Conservation (phyloP, 164 flowering plant species). For the Tetrastigma voinierianum region DNA sequence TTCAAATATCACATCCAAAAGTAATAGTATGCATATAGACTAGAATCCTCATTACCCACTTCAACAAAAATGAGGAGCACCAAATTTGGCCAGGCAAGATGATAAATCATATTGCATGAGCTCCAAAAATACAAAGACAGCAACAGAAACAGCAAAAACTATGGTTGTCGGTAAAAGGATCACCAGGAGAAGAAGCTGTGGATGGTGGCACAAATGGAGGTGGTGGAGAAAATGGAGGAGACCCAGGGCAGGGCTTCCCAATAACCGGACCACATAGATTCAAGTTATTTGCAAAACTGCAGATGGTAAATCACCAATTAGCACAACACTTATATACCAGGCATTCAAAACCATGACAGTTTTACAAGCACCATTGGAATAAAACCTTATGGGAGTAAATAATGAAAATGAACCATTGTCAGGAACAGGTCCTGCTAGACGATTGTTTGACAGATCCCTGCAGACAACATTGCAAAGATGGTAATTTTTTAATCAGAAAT, state of each 20-base stretch:
- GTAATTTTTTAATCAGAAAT: not conserved
- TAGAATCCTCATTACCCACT: no score
- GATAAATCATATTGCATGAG: no score
- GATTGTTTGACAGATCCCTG: slow-evolving; percentile 73
- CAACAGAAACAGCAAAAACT: not conserved
- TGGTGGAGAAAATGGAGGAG: slow-evolving; percentile 6
- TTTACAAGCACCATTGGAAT: no score
- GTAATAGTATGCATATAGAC: no score
- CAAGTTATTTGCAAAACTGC: slow-evolving; percentile 6
- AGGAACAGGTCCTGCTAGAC: slow-evolving; percentile 36
- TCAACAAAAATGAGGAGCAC: no score
- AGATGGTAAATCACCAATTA: not conserved
- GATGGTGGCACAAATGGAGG: slow-evolving; percentile 5
- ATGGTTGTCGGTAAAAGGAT: not conserved
- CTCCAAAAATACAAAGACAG: no score
- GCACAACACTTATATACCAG: not conserved
- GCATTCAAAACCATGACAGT: not conserved
- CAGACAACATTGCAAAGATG: slow-evolving; percentile 6
- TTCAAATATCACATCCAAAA: no score
- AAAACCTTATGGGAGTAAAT: slow-evolving; percentile 13
- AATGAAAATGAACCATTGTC: slow-evolving; percentile 12
- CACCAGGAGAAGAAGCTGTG: not conserved
- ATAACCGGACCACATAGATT: no score
- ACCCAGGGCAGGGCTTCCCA: not conserved
- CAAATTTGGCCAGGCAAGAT: no score